These are phyloP conservation scores for Sclerotinia glacialis DNA, from an alignment of 2,329 filamentous ascomycete species.

Conservation along the genomic window DNA sequence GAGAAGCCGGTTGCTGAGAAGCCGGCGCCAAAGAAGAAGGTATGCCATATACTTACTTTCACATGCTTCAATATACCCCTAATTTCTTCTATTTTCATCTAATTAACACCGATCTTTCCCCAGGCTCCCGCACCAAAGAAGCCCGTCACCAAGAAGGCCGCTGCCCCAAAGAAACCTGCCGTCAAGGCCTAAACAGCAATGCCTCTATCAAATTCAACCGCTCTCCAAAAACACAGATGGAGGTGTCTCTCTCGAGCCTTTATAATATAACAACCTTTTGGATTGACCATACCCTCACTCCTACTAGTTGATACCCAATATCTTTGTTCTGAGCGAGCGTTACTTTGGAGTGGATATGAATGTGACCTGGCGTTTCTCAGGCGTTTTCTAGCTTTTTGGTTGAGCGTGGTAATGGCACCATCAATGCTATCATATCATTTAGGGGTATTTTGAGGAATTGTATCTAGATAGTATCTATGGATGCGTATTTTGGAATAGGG, in stretches of 20 bases:
- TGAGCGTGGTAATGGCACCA: neutral
- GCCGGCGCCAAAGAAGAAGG: constrained; percentile 12
- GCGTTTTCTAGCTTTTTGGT: constrained; percentile 10
- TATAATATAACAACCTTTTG: constrained; percentile 9
- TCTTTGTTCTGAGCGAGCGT: constrained; percentile 13
- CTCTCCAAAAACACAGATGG: constrained; percentile 1
- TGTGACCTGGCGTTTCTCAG: constrained; percentile 15
- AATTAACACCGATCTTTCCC: constrained; percentile 21
- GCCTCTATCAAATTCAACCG: neutral
- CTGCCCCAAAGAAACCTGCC: neutral
- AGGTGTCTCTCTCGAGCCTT: constrained; percentile 7
- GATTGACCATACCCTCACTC: constrained; percentile 6
- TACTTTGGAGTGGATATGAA: constrained; percentile 17
- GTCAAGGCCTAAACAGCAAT: constrained; percentile 3
- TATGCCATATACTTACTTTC: neutral
- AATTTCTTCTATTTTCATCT: neutral
- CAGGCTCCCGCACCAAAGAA: constrained; percentile 43
- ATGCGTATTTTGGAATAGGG: constrained; percentile 16
- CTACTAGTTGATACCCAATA: constrained; percentile 1
- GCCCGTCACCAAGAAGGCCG: constrained; percentile 26
- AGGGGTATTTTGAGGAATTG: neutral
- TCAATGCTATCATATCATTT: constrained; percentile 2
- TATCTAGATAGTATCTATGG: constrained; percentile 13
- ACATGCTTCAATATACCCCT: neutral
- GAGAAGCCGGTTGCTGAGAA: neutral